Conservation (phyloP, 352 stramenopile species). For the Hyaloperonospora brassicae region DNA sequence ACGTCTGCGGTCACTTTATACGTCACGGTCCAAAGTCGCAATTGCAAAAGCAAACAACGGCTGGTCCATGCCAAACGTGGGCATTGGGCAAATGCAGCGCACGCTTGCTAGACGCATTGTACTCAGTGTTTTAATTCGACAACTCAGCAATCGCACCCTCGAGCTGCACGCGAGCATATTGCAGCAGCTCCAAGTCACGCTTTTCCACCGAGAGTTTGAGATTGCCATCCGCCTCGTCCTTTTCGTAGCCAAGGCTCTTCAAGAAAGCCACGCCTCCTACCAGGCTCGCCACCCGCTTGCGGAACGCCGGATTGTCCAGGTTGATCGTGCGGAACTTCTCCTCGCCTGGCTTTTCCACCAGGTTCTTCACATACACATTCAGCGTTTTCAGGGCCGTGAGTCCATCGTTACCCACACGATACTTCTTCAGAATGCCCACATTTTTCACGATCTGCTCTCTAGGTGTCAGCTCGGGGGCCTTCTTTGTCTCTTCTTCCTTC, state of each 20-base stretch:
- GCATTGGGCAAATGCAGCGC: no score
- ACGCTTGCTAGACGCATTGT: background rate
- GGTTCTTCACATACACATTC: constrained; percentile 83
- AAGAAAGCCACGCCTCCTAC: constrained; percentile 81
- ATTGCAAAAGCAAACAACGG: constrained; percentile 6
- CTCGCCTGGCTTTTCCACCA: constrained; percentile 81
- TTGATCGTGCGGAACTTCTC: constrained; percentile 90
- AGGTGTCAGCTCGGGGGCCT: constrained; percentile 38
- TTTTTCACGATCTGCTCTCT: constrained; percentile 69
- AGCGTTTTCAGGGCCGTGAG: constrained; percentile 79
- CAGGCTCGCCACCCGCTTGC: constrained; percentile 80
- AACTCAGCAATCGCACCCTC: constrained; percentile 59
- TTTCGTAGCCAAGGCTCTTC: constrained; percentile 84
- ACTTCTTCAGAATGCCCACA: constrained; percentile 77
- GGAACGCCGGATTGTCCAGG: constrained; percentile 85
- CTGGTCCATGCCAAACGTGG: constrained; percentile 7
- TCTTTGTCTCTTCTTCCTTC: constrained; percentile 27
- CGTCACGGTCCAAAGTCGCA: background rate
- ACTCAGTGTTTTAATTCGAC: constrained; percentile 26
- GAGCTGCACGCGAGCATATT: constrained; percentile 48
- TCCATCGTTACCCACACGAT: constrained; percentile 75
- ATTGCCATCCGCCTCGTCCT: constrained; percentile 59
- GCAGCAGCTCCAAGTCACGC: constrained; percentile 51
- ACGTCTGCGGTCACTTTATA: background rate
- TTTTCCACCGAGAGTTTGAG: constrained; percentile 59